Conservation (phyloP, 768 basidiomycete species). For the Macrolepiota fuliginosa region DNA sequence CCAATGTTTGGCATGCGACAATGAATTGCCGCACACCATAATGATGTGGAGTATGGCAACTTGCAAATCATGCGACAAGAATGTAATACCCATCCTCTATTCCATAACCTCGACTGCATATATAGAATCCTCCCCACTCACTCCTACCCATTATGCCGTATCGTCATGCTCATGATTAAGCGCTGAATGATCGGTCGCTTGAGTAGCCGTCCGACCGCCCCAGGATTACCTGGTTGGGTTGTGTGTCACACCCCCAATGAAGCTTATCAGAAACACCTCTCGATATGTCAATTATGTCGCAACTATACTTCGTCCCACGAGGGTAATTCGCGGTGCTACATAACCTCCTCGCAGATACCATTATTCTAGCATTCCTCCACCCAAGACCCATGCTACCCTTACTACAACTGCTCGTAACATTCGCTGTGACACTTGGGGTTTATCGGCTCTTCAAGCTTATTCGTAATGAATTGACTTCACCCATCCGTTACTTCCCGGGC, state of each 20-base stretch:
- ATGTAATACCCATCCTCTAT: too few species aligned
- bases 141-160: not conserved
- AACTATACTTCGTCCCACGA: not conserved
- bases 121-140: not conserved
- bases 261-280: too few species aligned
- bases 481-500: conserved; percentile 43
- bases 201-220: too few species aligned
- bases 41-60: too few species aligned
- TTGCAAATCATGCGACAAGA: too few species aligned
- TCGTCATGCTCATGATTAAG: not conserved
- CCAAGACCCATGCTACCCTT: not conserved
- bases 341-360: not conserved
- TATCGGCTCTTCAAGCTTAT: conserved; percentile 23
- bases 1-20: too few species aligned
- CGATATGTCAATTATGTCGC: too few species aligned
- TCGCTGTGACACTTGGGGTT: conserved; percentile 14
- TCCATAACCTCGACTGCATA: too few species aligned
- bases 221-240: too few species aligned
- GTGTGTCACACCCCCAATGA: too few species aligned
- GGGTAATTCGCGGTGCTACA: not conserved
- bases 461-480: conserved; percentile 30
- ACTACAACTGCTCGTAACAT: not conserved
- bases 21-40: too few species aligned
- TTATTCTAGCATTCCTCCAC: not conserved
- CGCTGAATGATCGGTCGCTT: not conserved